Conservation (phyloP, 768 basidiomycete species). For the Podaxis sp. region DNA sequence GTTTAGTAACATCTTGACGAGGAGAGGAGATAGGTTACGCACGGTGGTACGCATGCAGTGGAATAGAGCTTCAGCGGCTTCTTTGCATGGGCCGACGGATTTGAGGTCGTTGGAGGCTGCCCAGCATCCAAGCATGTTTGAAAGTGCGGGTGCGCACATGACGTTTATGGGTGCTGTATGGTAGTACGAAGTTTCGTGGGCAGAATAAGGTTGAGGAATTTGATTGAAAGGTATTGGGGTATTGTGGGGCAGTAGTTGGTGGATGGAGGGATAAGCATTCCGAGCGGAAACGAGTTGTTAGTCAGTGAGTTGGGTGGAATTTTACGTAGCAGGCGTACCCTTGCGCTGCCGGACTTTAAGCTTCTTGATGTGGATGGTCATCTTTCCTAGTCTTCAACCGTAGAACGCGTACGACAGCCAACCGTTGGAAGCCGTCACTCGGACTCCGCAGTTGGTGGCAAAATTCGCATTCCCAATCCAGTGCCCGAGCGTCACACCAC, state of each 20-base stretch:
- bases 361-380: constrained; percentile 74
- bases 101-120: constrained; percentile 68
- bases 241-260: neutral
- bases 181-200: neutral
- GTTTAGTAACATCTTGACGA: neutral
- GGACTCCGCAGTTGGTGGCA: neutral
- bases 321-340: constrained; percentile 41
- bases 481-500: neutral
- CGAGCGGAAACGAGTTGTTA: neutral
- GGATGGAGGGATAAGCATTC: constrained; percentile 9
- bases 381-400: constrained; percentile 19
- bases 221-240: neutral
- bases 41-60: constrained; percentile 88
- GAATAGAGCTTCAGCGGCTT: constrained; percentile 60
- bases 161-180: constrained; percentile 43
- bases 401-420: neutral
- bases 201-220: neutral
- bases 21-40: constrained; percentile 28
- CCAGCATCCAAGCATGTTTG: constrained; percentile 85
- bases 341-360: constrained; percentile 80
- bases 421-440: neutral
- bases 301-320: neutral
- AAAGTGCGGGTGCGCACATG: constrained; percentile 68
- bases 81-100: constrained; percentile 54
- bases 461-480: neutral